Evolutionary conservation across 768 basidiomycete species (phyloP).

Genomic region (Paxillus ammoniavirescens): DNA sequence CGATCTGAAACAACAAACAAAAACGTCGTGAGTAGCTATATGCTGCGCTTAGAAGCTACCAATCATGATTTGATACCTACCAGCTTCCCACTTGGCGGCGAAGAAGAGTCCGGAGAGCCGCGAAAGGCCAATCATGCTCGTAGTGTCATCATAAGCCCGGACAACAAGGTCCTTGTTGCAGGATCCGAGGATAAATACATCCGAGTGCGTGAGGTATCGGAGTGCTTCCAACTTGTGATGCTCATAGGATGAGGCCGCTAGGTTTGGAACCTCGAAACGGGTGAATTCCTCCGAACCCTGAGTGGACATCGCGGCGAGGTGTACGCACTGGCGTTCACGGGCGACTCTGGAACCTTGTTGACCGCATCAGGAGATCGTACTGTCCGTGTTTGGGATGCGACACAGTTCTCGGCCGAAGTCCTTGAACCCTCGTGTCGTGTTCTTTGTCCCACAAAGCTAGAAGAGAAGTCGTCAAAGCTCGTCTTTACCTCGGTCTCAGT

Average conservation of each 20-base stretch:
- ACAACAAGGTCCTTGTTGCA: conserved; percentile 29
- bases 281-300: conserved; percentile 28
- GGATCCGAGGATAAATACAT: conserved; percentile 35
- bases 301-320: conserved; percentile 33
- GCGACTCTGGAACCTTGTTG: conserved; percentile 32
- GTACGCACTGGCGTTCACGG: conserved; percentile 36
- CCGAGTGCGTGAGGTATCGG: conserved; percentile 21
- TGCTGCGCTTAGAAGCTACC: not conserved
- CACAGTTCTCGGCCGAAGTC: conserved; percentile 19
- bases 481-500: conserved; percentile 32
- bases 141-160: conserved; percentile 31
- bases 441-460: conserved; percentile 16
- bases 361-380: conserved; percentile 38
- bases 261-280: conserved; percentile 27
- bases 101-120: conserved; percentile 12
- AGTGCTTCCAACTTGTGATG: not conserved
- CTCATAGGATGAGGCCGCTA: conserved; percentile 9
- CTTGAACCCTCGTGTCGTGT: conserved; percentile 18
- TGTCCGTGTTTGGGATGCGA: conserved; percentile 34
- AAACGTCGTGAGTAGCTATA: conserved; percentile 23
- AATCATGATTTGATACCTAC: not conserved
- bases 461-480: conserved; percentile 17
- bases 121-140: conserved; percentile 29
- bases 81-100: conserved; percentile 28
- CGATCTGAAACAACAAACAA: conserved; percentile 23